Percentiles rank a stretch among this genome's conserved stretches.
Conservation (phyloP, 108 stramenopile species). For the Skeletonema menzelii region DNA sequence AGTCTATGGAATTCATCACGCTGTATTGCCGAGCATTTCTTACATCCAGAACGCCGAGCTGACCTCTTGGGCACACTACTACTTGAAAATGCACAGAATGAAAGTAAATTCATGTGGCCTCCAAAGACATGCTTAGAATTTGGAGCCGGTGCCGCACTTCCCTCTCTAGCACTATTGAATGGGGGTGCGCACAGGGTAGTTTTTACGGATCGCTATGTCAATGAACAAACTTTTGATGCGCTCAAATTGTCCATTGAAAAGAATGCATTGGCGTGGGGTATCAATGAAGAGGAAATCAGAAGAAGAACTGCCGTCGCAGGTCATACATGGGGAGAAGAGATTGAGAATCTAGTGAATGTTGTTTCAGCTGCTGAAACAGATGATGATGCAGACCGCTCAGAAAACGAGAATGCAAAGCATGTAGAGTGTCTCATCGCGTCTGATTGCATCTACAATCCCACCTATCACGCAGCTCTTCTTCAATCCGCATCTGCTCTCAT, state of each 20-base stretch:
- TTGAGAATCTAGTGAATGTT: not conserved
- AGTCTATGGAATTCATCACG: not conserved
- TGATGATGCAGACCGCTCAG: not conserved
- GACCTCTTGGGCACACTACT: not conserved
- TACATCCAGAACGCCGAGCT: conserved; percentile 2
- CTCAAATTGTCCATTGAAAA: conserved; percentile 5
- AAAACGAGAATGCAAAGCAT: not conserved
- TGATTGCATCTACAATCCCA: conserved; percentile 52
- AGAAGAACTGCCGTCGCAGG: not conserved
- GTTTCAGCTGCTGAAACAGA: not conserved
- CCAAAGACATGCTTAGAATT: conserved; percentile 8
- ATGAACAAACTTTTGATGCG: conserved; percentile 18
- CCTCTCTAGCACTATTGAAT: conserved; percentile 2
- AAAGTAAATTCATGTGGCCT: not conserved
- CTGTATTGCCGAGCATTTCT: conserved; percentile 7
- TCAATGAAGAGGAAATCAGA: not conserved
- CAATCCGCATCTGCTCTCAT: conserved; percentile 24
- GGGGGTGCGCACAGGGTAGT: conserved; percentile 6
- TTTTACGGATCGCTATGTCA: conserved; percentile 5
- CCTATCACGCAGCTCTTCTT: conserved; percentile 34
- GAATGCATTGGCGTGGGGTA: conserved; percentile 2
- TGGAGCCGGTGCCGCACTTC: conserved; percentile 24
- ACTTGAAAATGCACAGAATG: not conserved
- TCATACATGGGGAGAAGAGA: conserved; percentile 19
- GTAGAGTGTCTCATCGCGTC: conserved; percentile 27